phyloP scores from a whole-genome alignment of 371 early-diverging fungal genomes.

The Gilbertella persicaria region DNA sequence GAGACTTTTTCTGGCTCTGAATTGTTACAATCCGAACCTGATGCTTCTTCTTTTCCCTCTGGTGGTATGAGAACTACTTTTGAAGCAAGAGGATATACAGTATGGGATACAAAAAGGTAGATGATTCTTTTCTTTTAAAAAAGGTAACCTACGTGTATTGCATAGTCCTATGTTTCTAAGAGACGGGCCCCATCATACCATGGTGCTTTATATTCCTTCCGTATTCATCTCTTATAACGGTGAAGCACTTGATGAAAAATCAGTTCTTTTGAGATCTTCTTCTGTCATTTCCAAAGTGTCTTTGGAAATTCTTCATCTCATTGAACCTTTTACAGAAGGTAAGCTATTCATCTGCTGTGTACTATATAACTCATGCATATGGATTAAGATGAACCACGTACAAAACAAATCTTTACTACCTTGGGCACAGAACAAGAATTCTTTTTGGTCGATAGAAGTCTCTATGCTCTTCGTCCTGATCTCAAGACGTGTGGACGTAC shows the following conservation, averaged over 20 bases:
- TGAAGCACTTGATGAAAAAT: constrained; percentile 98
- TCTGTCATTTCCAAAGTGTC: constrained; percentile 83
- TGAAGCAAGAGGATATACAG: constrained; percentile 98
- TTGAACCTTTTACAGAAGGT: constrained; percentile 64
- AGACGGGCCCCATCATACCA: constrained; percentile 91
- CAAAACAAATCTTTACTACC: constrained; percentile 84
- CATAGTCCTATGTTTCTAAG: constrained; percentile 95
- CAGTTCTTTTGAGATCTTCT: constrained; percentile 91
- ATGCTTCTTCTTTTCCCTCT: constrained; percentile 98
- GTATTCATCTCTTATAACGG: constrained; percentile 98
- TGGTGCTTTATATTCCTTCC: constrained; percentile 93
- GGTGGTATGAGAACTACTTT: constrained; percentile 98
- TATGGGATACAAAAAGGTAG: constrained; percentile 92
- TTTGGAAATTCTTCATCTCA: constrained; percentile 72
- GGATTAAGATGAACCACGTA: constrained; percentile 29
- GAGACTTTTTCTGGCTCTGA: constrained; percentile 96
- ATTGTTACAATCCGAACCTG: constrained; percentile 97
- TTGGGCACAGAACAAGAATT: constrained; percentile 98
- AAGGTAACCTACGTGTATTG: not conserved
- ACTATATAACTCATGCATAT: not conserved
- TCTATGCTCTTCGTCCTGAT: constrained; percentile 93
- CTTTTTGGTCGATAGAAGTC: constrained; percentile 92
- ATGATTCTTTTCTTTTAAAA: not conserved
- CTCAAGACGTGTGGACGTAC: constrained; percentile 96
- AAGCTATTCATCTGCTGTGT: not conserved